These are phyloP conservation scores for Trifolium repens DNA, from an alignment of 306 rosid species.

Conservation along the genomic window DNA sequence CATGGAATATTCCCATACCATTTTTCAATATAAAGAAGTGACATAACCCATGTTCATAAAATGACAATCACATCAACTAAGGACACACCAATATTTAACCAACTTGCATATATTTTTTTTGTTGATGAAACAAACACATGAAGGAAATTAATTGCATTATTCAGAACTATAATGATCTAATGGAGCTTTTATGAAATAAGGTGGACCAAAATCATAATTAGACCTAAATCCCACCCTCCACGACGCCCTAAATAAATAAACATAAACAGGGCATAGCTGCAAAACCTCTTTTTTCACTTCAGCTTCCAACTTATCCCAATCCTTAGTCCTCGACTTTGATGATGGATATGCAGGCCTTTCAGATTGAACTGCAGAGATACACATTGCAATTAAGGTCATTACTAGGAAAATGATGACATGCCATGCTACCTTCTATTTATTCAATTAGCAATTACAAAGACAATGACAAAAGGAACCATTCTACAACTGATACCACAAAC, in stretches of 20 bases:
- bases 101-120: neutral
- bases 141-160: slow-evolving; percentile 13
- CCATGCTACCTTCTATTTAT: slow-evolving; percentile 11
- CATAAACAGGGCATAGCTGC: neutral
- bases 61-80: slow-evolving; percentile 3
- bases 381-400: slow-evolving; percentile 4
- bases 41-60: neutral
- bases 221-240: neutral
- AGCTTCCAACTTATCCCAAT: slow-evolving; percentile 97
- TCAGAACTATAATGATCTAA: slow-evolving; percentile 11
- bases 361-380: slow-evolving; percentile 56
- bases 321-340: slow-evolving; percentile 65
- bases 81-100: neutral
- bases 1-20: neutral
- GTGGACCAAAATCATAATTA: neutral
- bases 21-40: neutral
- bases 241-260: neutral
- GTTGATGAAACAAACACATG: neutral
- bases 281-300: slow-evolving; percentile 82
- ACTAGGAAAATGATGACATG: slow-evolving; percentile 35
- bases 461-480: slow-evolving; percentile 21
- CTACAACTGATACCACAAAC: neutral
- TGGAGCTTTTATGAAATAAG: slow-evolving; percentile 28
- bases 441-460: slow-evolving; percentile 1
- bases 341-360: slow-evolving; percentile 79